These are phyloP conservation scores for Globisporangium acanthophoron DNA, from an alignment of 352 stramenopile genomes.

Conservation along the genomic window DNA sequence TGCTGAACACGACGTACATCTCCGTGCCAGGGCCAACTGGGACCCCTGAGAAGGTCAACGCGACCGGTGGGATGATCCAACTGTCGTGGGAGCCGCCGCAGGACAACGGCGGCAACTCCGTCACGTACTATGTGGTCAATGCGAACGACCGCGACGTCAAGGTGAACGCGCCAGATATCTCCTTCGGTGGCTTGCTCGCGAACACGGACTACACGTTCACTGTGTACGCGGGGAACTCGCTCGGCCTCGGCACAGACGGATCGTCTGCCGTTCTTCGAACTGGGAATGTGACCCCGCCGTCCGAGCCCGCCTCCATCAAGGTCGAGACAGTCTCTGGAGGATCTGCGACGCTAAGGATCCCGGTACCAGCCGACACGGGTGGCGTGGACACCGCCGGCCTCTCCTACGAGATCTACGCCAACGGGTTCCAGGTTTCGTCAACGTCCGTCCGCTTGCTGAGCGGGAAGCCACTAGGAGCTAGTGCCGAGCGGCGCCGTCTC, in stretches of 20 bases:
- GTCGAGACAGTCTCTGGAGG: conserved; percentile 33
- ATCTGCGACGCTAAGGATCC: conserved; percentile 24
- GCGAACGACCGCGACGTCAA: conserved; percentile 11
- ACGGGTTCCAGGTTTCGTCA: conserved; percentile 21
- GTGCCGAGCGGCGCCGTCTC: not conserved
- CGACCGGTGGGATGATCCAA: conserved; percentile 35
- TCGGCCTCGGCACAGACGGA: conserved; percentile 34
- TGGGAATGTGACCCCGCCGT: conserved; percentile 18
- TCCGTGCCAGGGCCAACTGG: conserved; percentile 44
- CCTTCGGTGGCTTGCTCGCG: conserved; percentile 34
- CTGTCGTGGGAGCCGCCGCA: conserved; percentile 36
- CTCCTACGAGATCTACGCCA: conserved; percentile 37
- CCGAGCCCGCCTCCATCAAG: conserved; percentile 17
- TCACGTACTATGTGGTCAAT: conserved; percentile 38
- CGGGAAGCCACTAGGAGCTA: not conserved
- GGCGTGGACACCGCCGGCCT: conserved; percentile 24
- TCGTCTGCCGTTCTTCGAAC: conserved; percentile 22
- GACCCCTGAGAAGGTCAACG: conserved; percentile 7
- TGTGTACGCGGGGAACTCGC: conserved; percentile 40
- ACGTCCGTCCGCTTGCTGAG: conserved; percentile 10
- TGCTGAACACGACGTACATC: conserved; percentile 37
- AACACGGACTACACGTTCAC: conserved; percentile 39
- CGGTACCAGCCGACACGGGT: conserved; percentile 34
- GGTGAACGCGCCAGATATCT: conserved; percentile 4
- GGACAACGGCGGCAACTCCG: conserved; percentile 45